Percentiles rank a stretch among this genome's conserved stretches.
phyloP scores from a whole-genome alignment of 495 filamentous ascomycete species.

The Achaetomiella virescens region DNA sequence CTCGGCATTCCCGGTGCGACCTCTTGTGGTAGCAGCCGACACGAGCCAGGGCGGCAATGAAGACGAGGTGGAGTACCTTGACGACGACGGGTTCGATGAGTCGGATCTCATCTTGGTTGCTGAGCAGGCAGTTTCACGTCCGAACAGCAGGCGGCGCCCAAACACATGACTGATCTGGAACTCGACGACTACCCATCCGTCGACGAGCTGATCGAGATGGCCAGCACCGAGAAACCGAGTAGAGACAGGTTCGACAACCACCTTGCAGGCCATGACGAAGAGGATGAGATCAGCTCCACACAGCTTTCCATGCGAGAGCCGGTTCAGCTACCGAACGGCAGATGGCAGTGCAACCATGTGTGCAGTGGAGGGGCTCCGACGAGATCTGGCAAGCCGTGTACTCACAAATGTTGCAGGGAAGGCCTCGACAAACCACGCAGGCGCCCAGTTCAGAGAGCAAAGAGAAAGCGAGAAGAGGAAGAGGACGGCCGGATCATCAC shows the following conservation, averaged over 20 bases:
- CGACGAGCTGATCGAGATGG: slow-evolving; percentile 24
- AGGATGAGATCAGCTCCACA: slow-evolving; percentile 16
- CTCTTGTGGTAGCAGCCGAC: neutral
- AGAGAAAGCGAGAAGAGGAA: slow-evolving; percentile 13
- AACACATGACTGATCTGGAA: slow-evolving; percentile 9
- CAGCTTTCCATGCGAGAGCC: slow-evolving; percentile 35
- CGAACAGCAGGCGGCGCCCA: neutral
- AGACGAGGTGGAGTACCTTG: slow-evolving; percentile 8
- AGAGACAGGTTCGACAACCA: slow-evolving; percentile 35
- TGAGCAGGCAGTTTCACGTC: slow-evolving; percentile 10
- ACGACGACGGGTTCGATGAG: slow-evolving; percentile 22
- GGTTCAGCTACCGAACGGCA: slow-evolving; percentile 66
- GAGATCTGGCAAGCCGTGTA: slow-evolving; percentile 43
- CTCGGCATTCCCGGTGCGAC: slow-evolving; percentile 44
- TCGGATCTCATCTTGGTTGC: slow-evolving; percentile 23
- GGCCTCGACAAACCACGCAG: slow-evolving; percentile 75
- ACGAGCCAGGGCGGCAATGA: neutral
- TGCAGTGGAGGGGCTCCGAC: slow-evolving; percentile 65
- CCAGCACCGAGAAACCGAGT: slow-evolving; percentile 2
- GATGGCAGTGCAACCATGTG: slow-evolving; percentile 79
- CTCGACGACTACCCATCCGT: slow-evolving; percentile 26
- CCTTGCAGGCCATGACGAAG: slow-evolving; percentile 4
- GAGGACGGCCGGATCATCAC: too few species aligned
- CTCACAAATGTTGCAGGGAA: slow-evolving; percentile 81
- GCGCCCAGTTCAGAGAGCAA: slow-evolving; percentile 35